Evolutionary conservation across 305 asterid genomes (phyloP).

Genomic region (Salvia sclarea): DNA sequence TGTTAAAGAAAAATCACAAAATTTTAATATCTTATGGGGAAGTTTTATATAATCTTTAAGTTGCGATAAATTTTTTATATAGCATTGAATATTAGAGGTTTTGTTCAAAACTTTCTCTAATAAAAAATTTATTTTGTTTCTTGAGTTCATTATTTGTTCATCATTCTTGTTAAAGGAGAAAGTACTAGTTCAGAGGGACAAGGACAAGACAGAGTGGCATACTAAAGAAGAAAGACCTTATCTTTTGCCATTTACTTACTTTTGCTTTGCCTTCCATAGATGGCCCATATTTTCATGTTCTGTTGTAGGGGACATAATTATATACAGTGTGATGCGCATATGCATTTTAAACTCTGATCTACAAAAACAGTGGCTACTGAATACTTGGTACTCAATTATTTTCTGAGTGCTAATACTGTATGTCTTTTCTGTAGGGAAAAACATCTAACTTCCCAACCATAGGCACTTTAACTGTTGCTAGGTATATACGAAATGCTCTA

Average conservation of each 20-base stretch:
- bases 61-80: background rate
- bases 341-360: background rate
- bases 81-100: background rate
- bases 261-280: background rate
- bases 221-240: background rate
- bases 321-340: background rate
- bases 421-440: background rate
- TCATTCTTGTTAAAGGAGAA: background rate
- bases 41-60: background rate
- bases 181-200: background rate
- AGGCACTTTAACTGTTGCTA: background rate
- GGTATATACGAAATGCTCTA: background rate
- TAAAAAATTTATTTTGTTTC: background rate
- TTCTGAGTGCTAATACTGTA: background rate
- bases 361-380: background rate
- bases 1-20: constrained; percentile 7
- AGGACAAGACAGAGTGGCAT: too few species aligned
- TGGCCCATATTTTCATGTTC: background rate
- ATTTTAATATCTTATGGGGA: background rate
- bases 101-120: background rate
- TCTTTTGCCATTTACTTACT: background rate
- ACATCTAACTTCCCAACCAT: background rate
- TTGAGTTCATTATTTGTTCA: background rate
- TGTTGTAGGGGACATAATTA: background rate
- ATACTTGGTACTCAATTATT: background rate